A percentile compares a stretch with the other conserved stretches of the same genome.
These are phyloP conservation scores for Bruguiera gymnorhiza DNA, from an alignment of 345 rosid genomes.

Conservation along the genomic window DNA sequence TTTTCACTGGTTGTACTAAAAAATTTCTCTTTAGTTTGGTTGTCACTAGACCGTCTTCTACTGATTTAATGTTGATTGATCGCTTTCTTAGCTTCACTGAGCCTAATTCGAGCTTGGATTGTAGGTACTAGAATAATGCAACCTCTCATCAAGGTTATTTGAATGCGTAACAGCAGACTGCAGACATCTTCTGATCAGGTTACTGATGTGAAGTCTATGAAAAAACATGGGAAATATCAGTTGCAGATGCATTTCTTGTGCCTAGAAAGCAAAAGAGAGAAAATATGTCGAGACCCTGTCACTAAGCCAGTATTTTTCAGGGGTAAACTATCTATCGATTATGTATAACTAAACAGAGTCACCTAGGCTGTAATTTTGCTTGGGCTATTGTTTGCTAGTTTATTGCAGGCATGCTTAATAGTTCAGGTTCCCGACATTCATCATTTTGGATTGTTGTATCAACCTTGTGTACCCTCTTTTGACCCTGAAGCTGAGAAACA, in stretches of 20 bases:
- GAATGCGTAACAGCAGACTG: neutral
- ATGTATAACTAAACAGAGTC: neutral
- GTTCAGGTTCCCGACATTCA: constrained; percentile 48
- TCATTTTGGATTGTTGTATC: constrained; percentile 18
- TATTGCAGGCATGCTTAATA: constrained; percentile 69
- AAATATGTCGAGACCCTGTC: neutral
- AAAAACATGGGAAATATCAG: neutral
- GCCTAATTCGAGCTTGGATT: neutral
- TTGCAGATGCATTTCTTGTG: neutral
- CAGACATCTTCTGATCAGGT: neutral
- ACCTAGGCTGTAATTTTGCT: neutral
- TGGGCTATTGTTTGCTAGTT: constrained; percentile 28
- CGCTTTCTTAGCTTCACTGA: neutral
- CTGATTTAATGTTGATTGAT: neutral
- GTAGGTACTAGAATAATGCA: neutral
- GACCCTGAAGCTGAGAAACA: constrained; percentile 43
- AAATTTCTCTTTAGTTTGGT: neutral
- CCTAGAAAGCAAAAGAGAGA: neutral
- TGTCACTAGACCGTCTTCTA: neutral
- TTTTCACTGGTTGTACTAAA: neutral
- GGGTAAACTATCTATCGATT: constrained; percentile 9
- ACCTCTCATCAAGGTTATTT: neutral
- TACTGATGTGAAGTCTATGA: neutral
- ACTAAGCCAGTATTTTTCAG: constrained; percentile 4
- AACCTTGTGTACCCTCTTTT: constrained; percentile 23